phyloP scores from a whole-genome alignment of 2,329 filamentous ascomycete genomes.

The Taxawa tesnikishii region DNA sequence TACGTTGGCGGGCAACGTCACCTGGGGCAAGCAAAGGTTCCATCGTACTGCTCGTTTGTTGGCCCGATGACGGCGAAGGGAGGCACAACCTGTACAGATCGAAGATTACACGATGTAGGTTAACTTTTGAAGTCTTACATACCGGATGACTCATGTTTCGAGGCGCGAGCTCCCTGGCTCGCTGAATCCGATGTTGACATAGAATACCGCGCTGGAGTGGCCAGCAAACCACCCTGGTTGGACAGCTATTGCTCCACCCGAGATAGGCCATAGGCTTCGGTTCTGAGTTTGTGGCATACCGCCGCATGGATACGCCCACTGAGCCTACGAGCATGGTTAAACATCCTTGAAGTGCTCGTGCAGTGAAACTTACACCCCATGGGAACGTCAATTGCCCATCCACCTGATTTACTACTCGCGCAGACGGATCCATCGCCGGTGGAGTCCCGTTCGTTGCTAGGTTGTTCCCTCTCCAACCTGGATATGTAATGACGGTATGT shows the following conservation, averaged over 20 bases:
- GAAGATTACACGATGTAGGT: too few species aligned
- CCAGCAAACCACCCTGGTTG: slow-evolving; percentile 93
- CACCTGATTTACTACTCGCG: slow-evolving; percentile 31
- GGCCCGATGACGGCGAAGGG: slow-evolving; percentile 78
- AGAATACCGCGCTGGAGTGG: slow-evolving; percentile 58
- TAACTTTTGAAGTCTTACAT: too few species aligned
- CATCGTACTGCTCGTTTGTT: slow-evolving; percentile 63
- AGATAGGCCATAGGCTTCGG: slow-evolving; percentile 82
- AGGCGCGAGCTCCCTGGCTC: slow-evolving; percentile 39
- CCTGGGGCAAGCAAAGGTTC: slow-evolving; percentile 83
- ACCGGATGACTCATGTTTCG: slow-evolving; percentile 79
- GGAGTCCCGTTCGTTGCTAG: slow-evolving; percentile 58
- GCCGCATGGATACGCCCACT: slow-evolving; percentile 92
- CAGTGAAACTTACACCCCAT: slow-evolving; percentile 42
- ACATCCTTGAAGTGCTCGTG: neutral
- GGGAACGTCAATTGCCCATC: slow-evolving; percentile 47
- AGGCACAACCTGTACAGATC: slow-evolving; percentile 61
- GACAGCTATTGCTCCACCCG: slow-evolving; percentile 74
- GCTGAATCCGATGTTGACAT: slow-evolving; percentile 78
- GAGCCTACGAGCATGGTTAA: slow-evolving; percentile 38
- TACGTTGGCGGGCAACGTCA: slow-evolving; percentile 64
- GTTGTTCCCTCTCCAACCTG: slow-evolving; percentile 78
- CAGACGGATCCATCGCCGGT: slow-evolving; percentile 23
- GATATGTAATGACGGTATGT: slow-evolving; percentile 80
- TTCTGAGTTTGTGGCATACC: slow-evolving; percentile 68